These are phyloP conservation scores for Lachnellula arida DNA, from an alignment of 2,329 filamentous ascomycete species.

Conservation along the genomic window DNA sequence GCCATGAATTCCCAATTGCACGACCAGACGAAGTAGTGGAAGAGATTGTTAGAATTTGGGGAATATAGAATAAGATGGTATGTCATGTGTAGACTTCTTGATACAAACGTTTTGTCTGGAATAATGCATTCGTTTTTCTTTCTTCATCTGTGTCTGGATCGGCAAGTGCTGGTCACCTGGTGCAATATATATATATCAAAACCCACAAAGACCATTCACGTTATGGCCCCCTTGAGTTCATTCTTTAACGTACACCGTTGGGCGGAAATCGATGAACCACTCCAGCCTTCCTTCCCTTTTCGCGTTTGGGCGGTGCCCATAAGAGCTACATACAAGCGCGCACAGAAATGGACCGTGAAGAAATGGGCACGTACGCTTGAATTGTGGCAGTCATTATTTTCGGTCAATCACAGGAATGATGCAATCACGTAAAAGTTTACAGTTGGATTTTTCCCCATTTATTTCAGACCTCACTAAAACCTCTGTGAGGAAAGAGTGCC, in stretches of 20 bases:
- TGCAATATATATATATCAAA: background rate
- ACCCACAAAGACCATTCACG: background rate
- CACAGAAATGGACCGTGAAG: too few relatives aligned
- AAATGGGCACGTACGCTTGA: too few relatives aligned
- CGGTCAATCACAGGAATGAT: background rate
- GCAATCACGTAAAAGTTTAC: background rate
- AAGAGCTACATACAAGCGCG: too few relatives aligned
- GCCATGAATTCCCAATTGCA: slow-evolving; percentile 62
- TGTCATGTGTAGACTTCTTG: background rate
- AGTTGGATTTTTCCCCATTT: background rate
- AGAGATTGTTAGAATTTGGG: slow-evolving; percentile 47
- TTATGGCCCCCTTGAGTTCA: background rate
- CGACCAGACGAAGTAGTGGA: slow-evolving; percentile 41
- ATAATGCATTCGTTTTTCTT: background rate
- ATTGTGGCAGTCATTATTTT: background rate
- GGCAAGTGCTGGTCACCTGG: background rate
- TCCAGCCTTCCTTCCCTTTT: too few relatives aligned
- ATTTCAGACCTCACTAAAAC: background rate
- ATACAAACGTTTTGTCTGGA: too few relatives aligned
- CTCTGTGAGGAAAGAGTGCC: background rate
- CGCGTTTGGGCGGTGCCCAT: too few relatives aligned
- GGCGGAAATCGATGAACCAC: too few relatives aligned
- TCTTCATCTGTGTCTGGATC: background rate
- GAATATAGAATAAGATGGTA: background rate
- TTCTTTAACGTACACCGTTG: background rate